Evolutionary conservation across 192 early-diverging fungal genomes (phyloP).

Genomic region (Chytriomyces hyalinus): DNA sequence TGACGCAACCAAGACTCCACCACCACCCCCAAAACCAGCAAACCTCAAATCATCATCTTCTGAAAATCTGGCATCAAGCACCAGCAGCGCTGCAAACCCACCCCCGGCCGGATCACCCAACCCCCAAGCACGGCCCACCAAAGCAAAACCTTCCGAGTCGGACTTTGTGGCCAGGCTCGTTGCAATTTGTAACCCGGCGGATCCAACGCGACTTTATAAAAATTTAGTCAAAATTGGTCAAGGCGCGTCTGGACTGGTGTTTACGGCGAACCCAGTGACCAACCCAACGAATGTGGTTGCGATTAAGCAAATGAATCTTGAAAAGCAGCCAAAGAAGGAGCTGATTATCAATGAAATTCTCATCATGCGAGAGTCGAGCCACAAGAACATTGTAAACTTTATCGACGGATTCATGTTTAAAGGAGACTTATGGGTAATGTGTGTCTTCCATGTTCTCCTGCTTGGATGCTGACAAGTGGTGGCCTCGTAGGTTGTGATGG

Average conservation of each 20-base stretch:
- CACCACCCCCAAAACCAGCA: conserved; percentile 26
- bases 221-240: conserved; percentile 92
- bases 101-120: conserved; percentile 37
- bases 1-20: conserved; percentile 19
- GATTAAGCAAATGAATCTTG: conserved; percentile 96
- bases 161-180: conserved; percentile 84
- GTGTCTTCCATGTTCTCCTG: neutral
- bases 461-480: neutral
- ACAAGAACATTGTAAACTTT: conserved; percentile 83
- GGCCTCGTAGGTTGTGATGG: conserved; percentile 73
- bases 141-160: conserved; percentile 64
- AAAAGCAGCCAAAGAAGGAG: conserved; percentile 96
- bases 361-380: conserved; percentile 58
- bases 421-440: conserved; percentile 77
- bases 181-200: conserved; percentile 82
- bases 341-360: conserved; percentile 85
- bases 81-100: neutral
- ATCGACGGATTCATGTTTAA: conserved; percentile 79
- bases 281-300: conserved; percentile 73
- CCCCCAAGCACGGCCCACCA: conserved; percentile 59
- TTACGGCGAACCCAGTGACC: conserved; percentile 73
- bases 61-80: conserved; percentile 4
- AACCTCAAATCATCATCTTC: conserved; percentile 17
- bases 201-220: conserved; percentile 85
- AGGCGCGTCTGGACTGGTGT: conserved; percentile 95